Conservation (phyloP, 2,329 filamentous ascomycete species). For the Teratosphaeria zuluensis region DNA sequence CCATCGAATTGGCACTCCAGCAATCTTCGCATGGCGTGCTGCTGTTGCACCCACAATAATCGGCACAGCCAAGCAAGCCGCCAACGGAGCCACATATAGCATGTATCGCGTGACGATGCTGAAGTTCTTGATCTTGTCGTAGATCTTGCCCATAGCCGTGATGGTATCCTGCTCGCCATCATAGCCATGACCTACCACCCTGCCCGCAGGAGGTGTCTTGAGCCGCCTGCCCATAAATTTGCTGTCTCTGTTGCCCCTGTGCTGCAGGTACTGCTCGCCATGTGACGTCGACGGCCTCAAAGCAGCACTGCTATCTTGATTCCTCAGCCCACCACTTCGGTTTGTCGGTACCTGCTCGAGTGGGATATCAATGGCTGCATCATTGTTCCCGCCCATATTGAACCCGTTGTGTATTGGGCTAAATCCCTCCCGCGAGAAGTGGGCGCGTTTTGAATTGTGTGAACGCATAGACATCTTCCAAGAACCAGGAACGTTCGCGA, state of each 20-base stretch:
- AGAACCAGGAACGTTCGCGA: neutral
- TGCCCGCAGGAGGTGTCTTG: conserved; percentile 26
- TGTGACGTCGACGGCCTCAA: conserved; percentile 19
- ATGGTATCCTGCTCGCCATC: conserved; percentile 45
- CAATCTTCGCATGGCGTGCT: conserved; percentile 34
- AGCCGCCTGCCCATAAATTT: conserved; percentile 26
- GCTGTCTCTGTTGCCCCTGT: conserved; percentile 26
- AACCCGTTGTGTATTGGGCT: conserved; percentile 9
- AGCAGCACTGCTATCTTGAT: conserved; percentile 28
- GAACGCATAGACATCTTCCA: conserved; percentile 5
- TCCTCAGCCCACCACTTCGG: conserved; percentile 32
- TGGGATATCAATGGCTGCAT: conserved; percentile 53
- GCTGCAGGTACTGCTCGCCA: conserved; percentile 11
- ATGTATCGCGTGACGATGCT: conserved; percentile 55
- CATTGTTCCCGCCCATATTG: conserved; percentile 34
- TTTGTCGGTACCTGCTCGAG: conserved; percentile 46
- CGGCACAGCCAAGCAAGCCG: conserved; percentile 49
- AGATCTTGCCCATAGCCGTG: conserved; percentile 50
- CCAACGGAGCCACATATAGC: conserved; percentile 52
- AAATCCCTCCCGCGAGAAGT: conserved; percentile 24
- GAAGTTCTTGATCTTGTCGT: conserved; percentile 52
- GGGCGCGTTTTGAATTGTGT: conserved; percentile 5
- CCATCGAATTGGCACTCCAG: conserved; percentile 47
- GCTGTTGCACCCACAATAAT: conserved; percentile 50
- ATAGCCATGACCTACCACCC: conserved; percentile 21